Conservation (phyloP, 2,329 filamentous ascomycete species). For the Paramyrothecium roridum region DNA sequence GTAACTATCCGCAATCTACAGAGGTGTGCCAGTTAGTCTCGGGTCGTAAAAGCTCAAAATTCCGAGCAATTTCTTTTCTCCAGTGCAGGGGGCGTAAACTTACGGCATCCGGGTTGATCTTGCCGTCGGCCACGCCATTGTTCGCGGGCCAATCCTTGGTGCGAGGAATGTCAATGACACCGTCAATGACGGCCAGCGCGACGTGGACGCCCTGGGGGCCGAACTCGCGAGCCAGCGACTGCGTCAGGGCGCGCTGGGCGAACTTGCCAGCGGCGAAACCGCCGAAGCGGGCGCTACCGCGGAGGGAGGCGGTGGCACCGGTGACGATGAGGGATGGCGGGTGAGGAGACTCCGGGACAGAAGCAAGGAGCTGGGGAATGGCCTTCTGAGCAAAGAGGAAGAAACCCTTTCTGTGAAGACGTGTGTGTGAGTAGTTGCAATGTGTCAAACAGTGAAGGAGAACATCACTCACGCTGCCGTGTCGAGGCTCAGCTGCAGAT, state of each 20-base stretch:
- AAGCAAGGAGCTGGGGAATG: slow-evolving; percentile 67
- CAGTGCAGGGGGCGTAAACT: slow-evolving; percentile 31
- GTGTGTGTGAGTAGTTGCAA: neutral
- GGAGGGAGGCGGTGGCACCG: slow-evolving; percentile 77
- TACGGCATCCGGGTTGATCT: slow-evolving; percentile 73
- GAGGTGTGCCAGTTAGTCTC: neutral
- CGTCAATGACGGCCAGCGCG: slow-evolving; percentile 78
- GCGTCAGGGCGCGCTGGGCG: slow-evolving; percentile 68
- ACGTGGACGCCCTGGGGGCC: slow-evolving; percentile 82
- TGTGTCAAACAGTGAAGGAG: too few species aligned
- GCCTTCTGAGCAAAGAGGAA: slow-evolving; percentile 72
- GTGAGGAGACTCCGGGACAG: slow-evolving; percentile 49
- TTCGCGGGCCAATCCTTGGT: slow-evolving; percentile 53
- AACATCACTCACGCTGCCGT: slow-evolving; percentile 44
- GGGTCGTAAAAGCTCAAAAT: too few species aligned
- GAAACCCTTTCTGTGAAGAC: slow-evolving; percentile 54
- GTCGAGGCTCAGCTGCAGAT: slow-evolving; percentile 44
- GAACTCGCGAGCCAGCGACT: slow-evolving; percentile 79
- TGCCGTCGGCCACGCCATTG: slow-evolving; percentile 48
- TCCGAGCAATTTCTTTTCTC: too few species aligned
- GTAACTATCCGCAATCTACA: slow-evolving; percentile 79
- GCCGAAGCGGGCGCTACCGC: slow-evolving; percentile 66
- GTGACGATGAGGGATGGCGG: slow-evolving; percentile 83
- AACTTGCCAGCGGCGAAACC: slow-evolving; percentile 79
- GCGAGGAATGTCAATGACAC: slow-evolving; percentile 76